These are phyloP conservation scores for Lathyrus aphaca DNA, from an alignment of 306 rosid species.

Conservation along the genomic window DNA sequence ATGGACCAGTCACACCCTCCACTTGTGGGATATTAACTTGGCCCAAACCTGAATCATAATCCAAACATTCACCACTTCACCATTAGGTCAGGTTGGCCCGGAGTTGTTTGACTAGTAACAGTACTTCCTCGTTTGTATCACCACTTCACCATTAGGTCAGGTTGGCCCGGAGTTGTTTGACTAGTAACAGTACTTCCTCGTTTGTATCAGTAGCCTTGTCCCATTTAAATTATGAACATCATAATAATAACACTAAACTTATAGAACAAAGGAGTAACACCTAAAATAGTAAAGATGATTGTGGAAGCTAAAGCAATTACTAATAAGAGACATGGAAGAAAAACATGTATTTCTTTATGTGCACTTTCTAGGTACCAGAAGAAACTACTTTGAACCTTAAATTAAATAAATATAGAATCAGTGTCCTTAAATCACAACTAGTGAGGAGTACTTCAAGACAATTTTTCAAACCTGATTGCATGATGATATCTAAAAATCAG, in stretches of 20 bases:
- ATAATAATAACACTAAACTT: background rate
- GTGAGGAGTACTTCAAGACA: background rate
- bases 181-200: too few species aligned
- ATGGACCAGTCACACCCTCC: too few species aligned
- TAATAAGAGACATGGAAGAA: background rate
- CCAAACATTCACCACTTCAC: too few species aligned
- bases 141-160: too few species aligned
- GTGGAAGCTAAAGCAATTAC: conserved; percentile 5
- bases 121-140: too few species aligned
- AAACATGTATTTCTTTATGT: conserved; percentile 15
- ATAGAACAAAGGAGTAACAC: background rate
- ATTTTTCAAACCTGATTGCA: conserved; percentile 1
- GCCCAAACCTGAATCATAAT: too few species aligned
- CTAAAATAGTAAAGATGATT: background rate
- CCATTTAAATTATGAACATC: too few species aligned
- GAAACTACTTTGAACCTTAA: background rate
- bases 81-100: too few species aligned
- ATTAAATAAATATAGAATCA: background rate
- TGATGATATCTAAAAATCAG: conserved; percentile 22
- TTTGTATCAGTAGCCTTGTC: too few species aligned
- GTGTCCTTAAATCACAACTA: background rate
- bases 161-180: too few species aligned
- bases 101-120: too few species aligned
- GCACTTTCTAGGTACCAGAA: conserved; percentile 5
- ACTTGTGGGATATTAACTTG: too few species aligned